Evolutionary conservation across 169 alveolate species (phyloP), one percentile per base, ranked within the genome.

Genomic region (Eimeria acervulina): DNA sequence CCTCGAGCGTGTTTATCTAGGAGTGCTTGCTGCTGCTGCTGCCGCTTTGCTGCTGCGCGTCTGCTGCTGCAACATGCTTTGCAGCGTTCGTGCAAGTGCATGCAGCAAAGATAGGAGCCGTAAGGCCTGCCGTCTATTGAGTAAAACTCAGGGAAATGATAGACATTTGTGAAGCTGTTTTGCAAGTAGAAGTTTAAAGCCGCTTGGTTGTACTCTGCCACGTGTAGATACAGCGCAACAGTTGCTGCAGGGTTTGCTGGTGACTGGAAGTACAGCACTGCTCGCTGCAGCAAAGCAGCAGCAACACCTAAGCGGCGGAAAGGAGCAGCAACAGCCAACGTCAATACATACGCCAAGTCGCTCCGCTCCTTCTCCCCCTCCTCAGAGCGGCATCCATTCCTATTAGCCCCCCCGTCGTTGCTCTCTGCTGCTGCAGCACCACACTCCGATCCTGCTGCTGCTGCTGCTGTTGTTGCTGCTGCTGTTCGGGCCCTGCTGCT

Each of bases 321-420:
- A n/a, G 83, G 83, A 31, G 83, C 83, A 72, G 83, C 83, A 72
- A 72, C 83, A 6, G 83, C 83, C 5, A 72, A 38, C 44, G 83
- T 72, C 44, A 72, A 28, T 28, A 72, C 83, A 38, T 72, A 72
- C 17, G 83, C 83, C 83, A 72, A 28, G 47, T 72, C 83, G 47
- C 44, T 72, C 15, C 83, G n/a, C 44, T 23, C 83, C 83, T 5
- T 19, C 17, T 72, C 83, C 21, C 44, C 47, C 83, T 72, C 47
- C 83, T 15, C 31, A 6, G 4, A 42, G 44, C n/a, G 83, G 44
- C n/a, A 21, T 42, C 7, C 19, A 47, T 47, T 47, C 5, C 74
- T 63, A n/a, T n/a, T 63, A n/a, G n/a, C n/a, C n/a, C n/a, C n/a
- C n/a, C n/a, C n/a, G n/a, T n/a, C 15, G n/a, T n/a, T 63, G n/a